Percentiles rank a stretch among this genome's conserved stretches.
These are phyloP conservation scores for Pseudomonodictys pantanalensis DNA, from an alignment of 495 filamentous ascomycete genomes.

Conservation along the genomic window DNA sequence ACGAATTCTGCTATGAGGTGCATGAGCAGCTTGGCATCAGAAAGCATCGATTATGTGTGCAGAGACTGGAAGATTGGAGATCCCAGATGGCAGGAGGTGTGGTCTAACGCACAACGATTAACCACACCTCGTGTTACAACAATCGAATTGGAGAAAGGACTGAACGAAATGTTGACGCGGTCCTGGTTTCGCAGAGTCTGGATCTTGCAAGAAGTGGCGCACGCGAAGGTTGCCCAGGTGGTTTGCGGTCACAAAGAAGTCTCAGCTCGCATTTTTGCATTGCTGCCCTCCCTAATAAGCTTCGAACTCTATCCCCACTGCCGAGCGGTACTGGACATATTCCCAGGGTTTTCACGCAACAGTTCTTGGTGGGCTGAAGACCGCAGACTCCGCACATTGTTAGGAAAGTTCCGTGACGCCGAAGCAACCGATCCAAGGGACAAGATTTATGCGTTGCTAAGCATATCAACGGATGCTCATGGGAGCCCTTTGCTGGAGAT, in stretches of 20 bases:
- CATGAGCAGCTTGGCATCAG: background rate
- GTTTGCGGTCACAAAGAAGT: background rate
- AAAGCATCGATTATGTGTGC: background rate
- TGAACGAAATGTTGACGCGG: background rate
- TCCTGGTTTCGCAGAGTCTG: slow-evolving; percentile 29
- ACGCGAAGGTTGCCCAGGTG: background rate
- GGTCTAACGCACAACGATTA: background rate
- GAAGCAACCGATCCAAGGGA: background rate
- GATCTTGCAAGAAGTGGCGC: slow-evolving; percentile 34
- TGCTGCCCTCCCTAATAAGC: background rate
- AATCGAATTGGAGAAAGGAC: background rate
- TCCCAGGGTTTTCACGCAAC: background rate
- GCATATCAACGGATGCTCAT: background rate
- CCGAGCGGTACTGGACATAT: background rate
- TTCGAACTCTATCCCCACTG: background rate
- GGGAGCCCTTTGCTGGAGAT: too few species aligned
- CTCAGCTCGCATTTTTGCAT: background rate
- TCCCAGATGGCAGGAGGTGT: too few species aligned
- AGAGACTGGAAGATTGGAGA: background rate
- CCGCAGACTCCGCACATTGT: background rate
- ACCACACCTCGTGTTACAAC: background rate
- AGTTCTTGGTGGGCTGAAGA: background rate
- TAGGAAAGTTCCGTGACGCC: background rate
- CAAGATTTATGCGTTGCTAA: background rate
- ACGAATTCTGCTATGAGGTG: background rate